These are phyloP conservation scores for Clohesyomyces aquaticus DNA, from an alignment of 495 filamentous ascomycete genomes.

Conservation along the genomic window DNA sequence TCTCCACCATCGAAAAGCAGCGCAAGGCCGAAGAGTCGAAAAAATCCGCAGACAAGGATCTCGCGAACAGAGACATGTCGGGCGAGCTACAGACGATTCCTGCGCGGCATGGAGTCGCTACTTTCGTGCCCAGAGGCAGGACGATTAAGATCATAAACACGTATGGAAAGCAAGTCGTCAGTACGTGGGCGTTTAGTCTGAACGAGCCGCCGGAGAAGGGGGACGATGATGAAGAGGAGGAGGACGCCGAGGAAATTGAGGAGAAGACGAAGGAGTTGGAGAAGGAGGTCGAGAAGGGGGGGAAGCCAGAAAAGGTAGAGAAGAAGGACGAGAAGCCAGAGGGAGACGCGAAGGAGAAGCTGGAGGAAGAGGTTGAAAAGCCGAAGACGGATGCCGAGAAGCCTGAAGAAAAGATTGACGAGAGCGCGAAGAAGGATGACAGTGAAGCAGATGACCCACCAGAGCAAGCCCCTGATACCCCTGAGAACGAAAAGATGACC, in stretches of 20 bases:
- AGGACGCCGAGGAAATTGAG: conserved; percentile 21
- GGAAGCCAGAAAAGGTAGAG: conserved; percentile 16
- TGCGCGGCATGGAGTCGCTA: conserved; percentile 53
- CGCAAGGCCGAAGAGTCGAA: conserved; percentile 19
- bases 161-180: conserved; percentile 57
- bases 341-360: conserved; percentile 2
- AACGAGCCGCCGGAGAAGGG: conserved; percentile 41
- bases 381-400: conserved; percentile 16
- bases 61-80: conserved; percentile 33
- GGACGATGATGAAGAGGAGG: conserved; percentile 23
- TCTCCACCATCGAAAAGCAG: conserved; percentile 32
- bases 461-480: conserved; percentile 30
- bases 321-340: conserved; percentile 8
- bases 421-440: conserved; percentile 9
- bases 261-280: conserved; percentile 24
- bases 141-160: conserved; percentile 59
- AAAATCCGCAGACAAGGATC: conserved; percentile 1
- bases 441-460: conserved; percentile 30
- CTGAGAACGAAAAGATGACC: conserved; percentile 21
- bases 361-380: conserved; percentile 16
- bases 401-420: conserved; percentile 1
- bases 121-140: conserved; percentile 49
- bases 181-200: conserved; percentile 55
- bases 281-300: conserved; percentile 19
- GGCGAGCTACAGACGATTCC: conserved; percentile 49